phyloP scores from a whole-genome alignment of 2,329 filamentous ascomycete species.

The Aspergillus japonicus region DNA sequence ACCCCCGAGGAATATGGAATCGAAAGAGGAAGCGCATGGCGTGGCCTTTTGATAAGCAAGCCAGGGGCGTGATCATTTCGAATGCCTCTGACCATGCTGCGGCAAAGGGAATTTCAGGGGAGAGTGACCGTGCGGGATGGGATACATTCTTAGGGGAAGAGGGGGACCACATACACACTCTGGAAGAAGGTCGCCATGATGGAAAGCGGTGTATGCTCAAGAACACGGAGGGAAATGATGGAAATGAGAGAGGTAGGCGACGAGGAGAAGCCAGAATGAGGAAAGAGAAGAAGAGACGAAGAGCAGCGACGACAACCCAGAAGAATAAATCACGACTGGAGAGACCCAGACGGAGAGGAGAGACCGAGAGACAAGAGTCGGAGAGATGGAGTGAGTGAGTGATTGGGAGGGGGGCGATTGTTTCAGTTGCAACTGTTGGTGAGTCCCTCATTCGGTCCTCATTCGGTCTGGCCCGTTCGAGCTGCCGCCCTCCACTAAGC shows the following conservation, averaged over 20 bases:
- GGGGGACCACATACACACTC: conserved; percentile 46
- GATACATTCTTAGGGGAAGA: conserved; percentile 12
- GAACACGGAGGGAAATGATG: conserved; percentile 1
- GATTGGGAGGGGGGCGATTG: neutral
- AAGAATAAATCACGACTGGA: neutral
- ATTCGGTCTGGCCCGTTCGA: conserved; percentile 23
- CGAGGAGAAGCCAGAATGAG: neutral
- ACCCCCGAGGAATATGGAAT: conserved; percentile 3
- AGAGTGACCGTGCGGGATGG: conserved; percentile 21
- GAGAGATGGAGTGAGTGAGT: neutral
- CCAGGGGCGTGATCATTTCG: conserved; percentile 2
- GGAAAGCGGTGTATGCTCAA: neutral
- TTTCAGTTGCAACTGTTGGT: neutral
- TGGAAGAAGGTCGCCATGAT: conserved; percentile 51
- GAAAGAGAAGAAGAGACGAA: conserved; percentile 5
- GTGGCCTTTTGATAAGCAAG: neutral
- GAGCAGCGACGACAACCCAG: neutral
- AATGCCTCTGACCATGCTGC: neutral
- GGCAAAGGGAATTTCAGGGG: conserved; percentile 25
- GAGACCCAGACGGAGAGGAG: neutral
- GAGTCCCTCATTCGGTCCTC: conserved; percentile 2
- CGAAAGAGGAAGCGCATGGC: conserved; percentile 5
- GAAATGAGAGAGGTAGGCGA: conserved; percentile 8
- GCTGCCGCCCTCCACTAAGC: conserved; percentile 21
- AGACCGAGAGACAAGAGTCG: neutral